phyloP scores from a whole-genome alignment of 495 filamentous ascomycete genomes.

The Rostrohypoxylon terebratum region DNA sequence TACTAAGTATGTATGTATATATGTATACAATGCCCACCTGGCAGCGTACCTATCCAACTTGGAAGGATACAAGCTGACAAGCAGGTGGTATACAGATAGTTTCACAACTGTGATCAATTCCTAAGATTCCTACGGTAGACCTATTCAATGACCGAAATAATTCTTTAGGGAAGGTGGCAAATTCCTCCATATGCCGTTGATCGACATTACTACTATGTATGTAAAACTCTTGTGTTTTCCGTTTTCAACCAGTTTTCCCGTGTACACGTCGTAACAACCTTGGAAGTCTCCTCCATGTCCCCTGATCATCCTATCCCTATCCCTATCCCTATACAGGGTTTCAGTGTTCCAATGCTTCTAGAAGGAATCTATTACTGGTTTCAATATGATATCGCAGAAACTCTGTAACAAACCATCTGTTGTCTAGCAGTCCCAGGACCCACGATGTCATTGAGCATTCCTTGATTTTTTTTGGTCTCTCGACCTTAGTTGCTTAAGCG shows the following conservation, averaged over 20 bases:
- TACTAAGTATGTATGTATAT: too few species aligned
- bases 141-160: conserved; percentile 40
- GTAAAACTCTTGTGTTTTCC: not conserved
- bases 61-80: not conserved
- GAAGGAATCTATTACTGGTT: conserved; percentile 35
- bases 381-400: conserved; percentile 6
- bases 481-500: not conserved
- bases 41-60: too few species aligned
- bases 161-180: conserved; percentile 45
- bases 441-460: conserved; percentile 16
- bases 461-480: conserved; percentile 18
- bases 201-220: conserved; percentile 34
- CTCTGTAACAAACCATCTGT: conserved; percentile 9
- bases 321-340: conserved; percentile 37
- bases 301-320: conserved; percentile 43
- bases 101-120: conserved; percentile 3
- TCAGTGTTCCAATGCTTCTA: conserved; percentile 45
- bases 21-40: too few species aligned
- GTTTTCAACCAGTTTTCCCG: conserved; percentile 22
- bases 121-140: conserved; percentile 35
- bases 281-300: conserved; percentile 7
- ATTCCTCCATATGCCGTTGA: conserved; percentile 35
- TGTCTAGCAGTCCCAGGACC: not conserved
- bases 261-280: conserved; percentile 20
- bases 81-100: conserved; percentile 9